These are phyloP conservation scores for Gossypium anomalum DNA, from an alignment of 345 rosid species.

Conservation along the genomic window DNA sequence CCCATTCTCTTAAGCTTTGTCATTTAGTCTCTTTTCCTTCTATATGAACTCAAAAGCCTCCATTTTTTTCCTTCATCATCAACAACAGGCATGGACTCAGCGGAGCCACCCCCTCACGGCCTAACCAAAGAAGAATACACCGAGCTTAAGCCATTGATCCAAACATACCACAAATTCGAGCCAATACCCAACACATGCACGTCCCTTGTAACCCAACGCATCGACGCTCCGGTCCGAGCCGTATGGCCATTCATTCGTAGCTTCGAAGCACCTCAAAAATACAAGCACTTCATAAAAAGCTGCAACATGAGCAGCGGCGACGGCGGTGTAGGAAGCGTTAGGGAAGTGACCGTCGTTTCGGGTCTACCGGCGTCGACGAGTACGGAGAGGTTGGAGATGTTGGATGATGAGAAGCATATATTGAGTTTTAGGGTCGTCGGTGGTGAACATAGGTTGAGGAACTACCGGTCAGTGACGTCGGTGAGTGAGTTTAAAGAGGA, in stretches of 20 bases:
- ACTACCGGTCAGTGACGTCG: not conserved
- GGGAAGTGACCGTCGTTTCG: not conserved
- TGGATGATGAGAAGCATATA: not conserved
- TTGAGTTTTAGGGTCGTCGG: not conserved
- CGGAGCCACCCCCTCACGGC: not conserved
- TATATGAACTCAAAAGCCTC: not conserved
- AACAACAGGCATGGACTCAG: not conserved
- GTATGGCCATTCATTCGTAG: conserved; percentile 2
- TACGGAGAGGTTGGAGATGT: not conserved
- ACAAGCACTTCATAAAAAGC: conserved; percentile 1
- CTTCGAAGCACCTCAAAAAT: not conserved
- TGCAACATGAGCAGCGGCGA: conserved; percentile 4
- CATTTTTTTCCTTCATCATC: not conserved
- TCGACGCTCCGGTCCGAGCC: not conserved
- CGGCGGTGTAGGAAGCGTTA: not conserved
- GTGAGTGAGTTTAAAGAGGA: not conserved
- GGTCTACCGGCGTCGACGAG: not conserved
- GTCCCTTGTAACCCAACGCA: not conserved
- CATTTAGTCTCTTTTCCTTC: not conserved
- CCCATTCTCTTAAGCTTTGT: not conserved
- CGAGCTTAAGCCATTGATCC: not conserved
- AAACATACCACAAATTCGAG: not conserved
- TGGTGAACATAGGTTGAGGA: not conserved
- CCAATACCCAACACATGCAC: not conserved
- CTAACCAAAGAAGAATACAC: not conserved